phyloP scores from a whole-genome alignment of 371 early-diverging fungal species.

The Capillidium heterosporum region DNA sequence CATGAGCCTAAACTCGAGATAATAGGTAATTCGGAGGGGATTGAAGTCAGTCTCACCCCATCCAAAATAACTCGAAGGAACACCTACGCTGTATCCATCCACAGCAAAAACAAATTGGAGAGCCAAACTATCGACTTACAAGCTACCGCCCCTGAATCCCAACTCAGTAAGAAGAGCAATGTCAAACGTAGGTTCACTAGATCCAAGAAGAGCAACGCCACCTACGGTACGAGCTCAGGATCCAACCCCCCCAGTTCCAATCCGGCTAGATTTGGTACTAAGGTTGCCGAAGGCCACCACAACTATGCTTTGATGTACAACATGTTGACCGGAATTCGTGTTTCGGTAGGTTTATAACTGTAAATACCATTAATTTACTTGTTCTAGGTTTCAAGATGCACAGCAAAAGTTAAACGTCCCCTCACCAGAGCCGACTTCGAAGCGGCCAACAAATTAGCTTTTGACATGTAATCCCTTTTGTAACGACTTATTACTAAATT shows the following conservation, averaged over 20 bases:
- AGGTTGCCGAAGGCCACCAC: constrained; percentile 40
- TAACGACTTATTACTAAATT: not conserved
- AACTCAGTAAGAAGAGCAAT: too few relatives aligned
- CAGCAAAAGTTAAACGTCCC: constrained; percentile 57
- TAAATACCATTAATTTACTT: not conserved
- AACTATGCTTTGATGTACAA: constrained; percentile 87
- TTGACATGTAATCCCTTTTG: constrained; percentile 49
- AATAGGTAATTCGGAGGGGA: too few relatives aligned
- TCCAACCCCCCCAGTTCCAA: not conserved
- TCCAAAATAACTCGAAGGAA: too few relatives aligned
- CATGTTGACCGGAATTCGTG: constrained; percentile 87
- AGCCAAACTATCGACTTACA: too few relatives aligned
- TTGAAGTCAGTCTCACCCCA: too few relatives aligned
- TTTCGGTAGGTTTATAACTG: constrained; percentile 33
- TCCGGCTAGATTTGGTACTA: constrained; percentile 19
- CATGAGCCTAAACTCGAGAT: too few relatives aligned
- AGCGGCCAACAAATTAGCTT: constrained; percentile 80
- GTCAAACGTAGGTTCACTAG: too few relatives aligned
- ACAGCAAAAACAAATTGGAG: too few relatives aligned
- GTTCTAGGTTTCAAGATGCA: constrained; percentile 50
- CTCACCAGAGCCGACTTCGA: constrained; percentile 58
- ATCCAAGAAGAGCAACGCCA: too few relatives aligned
- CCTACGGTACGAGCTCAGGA: too few relatives aligned
- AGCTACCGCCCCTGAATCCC: too few relatives aligned
- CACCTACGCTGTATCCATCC: too few relatives aligned